These are phyloP conservation scores for Salix viminalis DNA, from an alignment of 345 rosid genomes.

Conservation along the genomic window DNA sequence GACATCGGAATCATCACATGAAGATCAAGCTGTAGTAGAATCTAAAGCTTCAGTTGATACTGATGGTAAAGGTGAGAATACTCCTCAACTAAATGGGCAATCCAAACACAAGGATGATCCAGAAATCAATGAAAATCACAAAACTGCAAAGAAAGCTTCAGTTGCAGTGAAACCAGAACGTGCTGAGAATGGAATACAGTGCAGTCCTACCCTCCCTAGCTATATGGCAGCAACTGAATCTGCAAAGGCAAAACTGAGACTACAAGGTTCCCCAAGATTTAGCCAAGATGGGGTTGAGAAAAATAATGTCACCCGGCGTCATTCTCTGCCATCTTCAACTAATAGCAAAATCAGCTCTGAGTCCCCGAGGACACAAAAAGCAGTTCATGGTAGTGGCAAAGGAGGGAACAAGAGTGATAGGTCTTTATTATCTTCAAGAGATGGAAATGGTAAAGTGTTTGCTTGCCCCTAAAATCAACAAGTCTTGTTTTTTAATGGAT, in stretches of 20 bases:
- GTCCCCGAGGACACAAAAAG: slow-evolving; percentile 72
- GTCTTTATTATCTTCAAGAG: slow-evolving; percentile 42
- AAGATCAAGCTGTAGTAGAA: slow-evolving; percentile 33
- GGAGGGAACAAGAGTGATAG: slow-evolving; percentile 55
- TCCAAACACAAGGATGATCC: slow-evolving; percentile 40
- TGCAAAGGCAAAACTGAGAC: slow-evolving; percentile 84
- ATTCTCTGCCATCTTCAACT: slow-evolving; percentile 67
- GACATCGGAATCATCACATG: slow-evolving; percentile 28
- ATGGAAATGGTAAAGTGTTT: slow-evolving; percentile 49
- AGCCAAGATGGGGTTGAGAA: slow-evolving; percentile 61
- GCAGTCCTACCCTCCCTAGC: slow-evolving; percentile 68
- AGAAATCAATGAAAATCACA: slow-evolving; percentile 42
- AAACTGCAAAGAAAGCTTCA: slow-evolving; percentile 48
- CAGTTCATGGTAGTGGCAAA: slow-evolving; percentile 48
- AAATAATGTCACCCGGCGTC: slow-evolving; percentile 51
- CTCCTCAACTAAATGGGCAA: slow-evolving; percentile 41
- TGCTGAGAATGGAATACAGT: slow-evolving; percentile 59
- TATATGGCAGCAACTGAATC: slow-evolving; percentile 92
- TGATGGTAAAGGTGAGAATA: slow-evolving; percentile 35
- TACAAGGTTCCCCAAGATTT: slow-evolving; percentile 66
- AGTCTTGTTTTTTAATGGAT: slow-evolving; percentile 2
- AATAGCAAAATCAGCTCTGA: slow-evolving; percentile 61
- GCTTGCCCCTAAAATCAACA: slow-evolving; percentile 1
- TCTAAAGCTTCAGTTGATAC: slow-evolving; percentile 34
- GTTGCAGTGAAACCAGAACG: slow-evolving; percentile 47